phyloP scores from a whole-genome alignment of 495 filamentous ascomycete genomes.

The Podospora sp. region DNA sequence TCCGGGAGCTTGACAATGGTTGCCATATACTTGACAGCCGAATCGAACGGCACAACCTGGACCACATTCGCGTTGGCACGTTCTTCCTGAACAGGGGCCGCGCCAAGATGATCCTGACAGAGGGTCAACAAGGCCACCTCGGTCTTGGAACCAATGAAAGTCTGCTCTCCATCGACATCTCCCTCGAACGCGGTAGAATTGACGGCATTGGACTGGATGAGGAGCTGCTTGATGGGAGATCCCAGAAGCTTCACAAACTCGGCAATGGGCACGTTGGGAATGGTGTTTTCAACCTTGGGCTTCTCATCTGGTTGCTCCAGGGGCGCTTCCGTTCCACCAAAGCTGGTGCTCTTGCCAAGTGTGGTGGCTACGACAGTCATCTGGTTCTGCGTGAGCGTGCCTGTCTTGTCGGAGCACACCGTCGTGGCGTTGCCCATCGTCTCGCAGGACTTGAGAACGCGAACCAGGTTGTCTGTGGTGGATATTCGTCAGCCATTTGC shows the following conservation, averaged over 20 bases:
- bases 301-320: conserved; percentile 30
- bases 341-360: conserved; percentile 67
- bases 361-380: conserved; percentile 86
- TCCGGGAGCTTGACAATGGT: conserved; percentile 66
- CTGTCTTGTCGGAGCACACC: conserved; percentile 96
- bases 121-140: conserved; percentile 80
- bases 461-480: conserved; percentile 93
- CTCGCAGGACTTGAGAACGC: conserved; percentile 87
- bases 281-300: conserved; percentile 36
- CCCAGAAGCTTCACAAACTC: conserved; percentile 54
- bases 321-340: conserved; percentile 51
- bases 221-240: conserved; percentile 58
- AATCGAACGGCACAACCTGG: conserved; percentile 85
- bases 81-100: conserved; percentile 69
- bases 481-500: too few species aligned
- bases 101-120: conserved; percentile 71
- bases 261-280: conserved; percentile 38
- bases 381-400: conserved; percentile 91
- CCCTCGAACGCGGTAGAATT: conserved; percentile 92
- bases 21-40: conserved; percentile 85
- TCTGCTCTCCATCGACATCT: conserved; percentile 70
- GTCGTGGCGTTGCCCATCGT: conserved; percentile 98
- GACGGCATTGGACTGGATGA: conserved; percentile 74
- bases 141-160: conserved; percentile 87
- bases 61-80: conserved; percentile 69